These are phyloP conservation scores for Russula lepida DNA, from an alignment of 768 basidiomycete genomes.

Conservation along the genomic window DNA sequence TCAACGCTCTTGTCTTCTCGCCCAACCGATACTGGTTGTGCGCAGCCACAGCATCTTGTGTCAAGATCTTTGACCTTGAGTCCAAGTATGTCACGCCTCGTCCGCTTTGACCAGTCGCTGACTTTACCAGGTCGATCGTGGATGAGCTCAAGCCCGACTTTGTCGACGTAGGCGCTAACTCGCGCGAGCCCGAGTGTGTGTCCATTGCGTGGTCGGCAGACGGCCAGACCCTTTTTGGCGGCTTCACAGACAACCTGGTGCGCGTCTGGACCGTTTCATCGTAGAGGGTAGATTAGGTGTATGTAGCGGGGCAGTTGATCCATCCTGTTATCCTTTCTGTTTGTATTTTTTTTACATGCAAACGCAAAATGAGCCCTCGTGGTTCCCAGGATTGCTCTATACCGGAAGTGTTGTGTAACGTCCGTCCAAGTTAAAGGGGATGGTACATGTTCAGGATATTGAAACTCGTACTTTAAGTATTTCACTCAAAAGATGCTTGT, in stretches of 20 bases:
- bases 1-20: constrained; percentile 99
- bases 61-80: constrained; percentile 99
- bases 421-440: background rate
- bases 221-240: constrained; percentile 94
- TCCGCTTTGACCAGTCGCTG: constrained; percentile 7
- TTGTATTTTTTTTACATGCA: constrained; percentile 21
- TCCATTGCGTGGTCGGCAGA: constrained; percentile 98
- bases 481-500: too few species aligned
- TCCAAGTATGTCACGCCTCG: constrained; percentile 67
- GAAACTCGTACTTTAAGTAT: too few species aligned
- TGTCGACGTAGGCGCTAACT: constrained; percentile 60
- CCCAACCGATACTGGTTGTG: constrained; percentile 99
- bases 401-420: background rate
- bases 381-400: constrained; percentile 2
- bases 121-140: constrained; percentile 70
- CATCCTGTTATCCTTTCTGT: constrained; percentile 18
- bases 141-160: constrained; percentile 98
- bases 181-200: constrained; percentile 83
- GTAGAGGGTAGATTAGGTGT: constrained; percentile 27
- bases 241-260: constrained; percentile 91
- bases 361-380: constrained; percentile 20
- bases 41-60: constrained; percentile 92
- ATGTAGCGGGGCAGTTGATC: constrained; percentile 4
- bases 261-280: constrained; percentile 82
- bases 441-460: too few species aligned